Base-by-base conservation (phyloP, 495 filamentous ascomycete genomes). In the Chlorociboria aeruginascens region DNA sequence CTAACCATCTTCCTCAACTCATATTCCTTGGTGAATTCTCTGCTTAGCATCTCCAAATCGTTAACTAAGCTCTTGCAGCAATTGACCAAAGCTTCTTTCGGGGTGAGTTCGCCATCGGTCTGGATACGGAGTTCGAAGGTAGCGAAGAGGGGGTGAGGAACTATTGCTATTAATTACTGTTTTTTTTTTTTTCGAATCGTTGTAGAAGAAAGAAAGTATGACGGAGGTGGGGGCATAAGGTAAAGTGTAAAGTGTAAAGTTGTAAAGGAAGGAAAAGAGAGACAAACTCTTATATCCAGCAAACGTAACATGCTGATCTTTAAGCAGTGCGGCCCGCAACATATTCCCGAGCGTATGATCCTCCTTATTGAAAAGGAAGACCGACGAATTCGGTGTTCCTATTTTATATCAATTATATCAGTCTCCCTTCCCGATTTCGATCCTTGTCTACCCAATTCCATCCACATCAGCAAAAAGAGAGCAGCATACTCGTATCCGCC, bases 331-430 rank as follows among this genome's bases (percentile, higher is more conserved):
- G 45, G 81, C 76, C 47, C 80, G 77, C 36, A 99, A 76, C 50
- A 97, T 73, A 61, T 97, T 96, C 49, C 80, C 92, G 38, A 99
- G 74, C 0, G 93, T 97, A 66, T 97, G 92, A 61, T 99, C 93
- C 61, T 99, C 93, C 65, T 95, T 96, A 63, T 86, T 81, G 67
- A 99, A 83, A 45, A 81, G 83, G 70, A 99, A 97, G 61, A 94
- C 83, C 13, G 88, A 82, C 55, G 78, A 72, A 69, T 93, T 76
- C 56, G 89, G 70, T 75, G 81, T 84, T 51, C 89, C 89, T 94
- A 44, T 11, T 34, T 33, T 25, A 40, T 38, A 14, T 35, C 16
- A 25, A 35, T 62, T 30, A 63, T 46, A 43, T 36, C 37, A 29
- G 45, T 10, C 13, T 4, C 4, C 20, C 20, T 8, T 25, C 12